Percentiles rank a stretch among this genome's conserved stretches.
phyloP scores from a whole-genome alignment of 2,329 filamentous ascomycete species.

The Boeremia exigua region DNA sequence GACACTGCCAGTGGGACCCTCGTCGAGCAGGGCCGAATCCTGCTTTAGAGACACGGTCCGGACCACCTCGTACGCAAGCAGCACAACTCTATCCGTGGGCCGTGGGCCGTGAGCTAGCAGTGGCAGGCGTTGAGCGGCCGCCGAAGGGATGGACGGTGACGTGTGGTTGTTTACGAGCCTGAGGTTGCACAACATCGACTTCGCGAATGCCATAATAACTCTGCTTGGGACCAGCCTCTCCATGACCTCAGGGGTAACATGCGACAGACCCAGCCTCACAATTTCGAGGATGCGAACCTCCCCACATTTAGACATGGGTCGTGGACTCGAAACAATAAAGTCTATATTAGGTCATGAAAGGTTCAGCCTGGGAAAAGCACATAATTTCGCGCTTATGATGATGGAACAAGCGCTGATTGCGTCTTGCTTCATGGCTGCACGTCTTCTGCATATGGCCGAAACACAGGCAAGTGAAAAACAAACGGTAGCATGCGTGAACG shows the following conservation, averaged over 20 bases:
- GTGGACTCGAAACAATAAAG: constrained; percentile 4
- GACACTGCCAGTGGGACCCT: constrained; percentile 8
- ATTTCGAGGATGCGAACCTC: constrained; percentile 12
- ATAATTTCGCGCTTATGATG: not conserved
- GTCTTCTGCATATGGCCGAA: too few relatives aligned
- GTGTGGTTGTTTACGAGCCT: constrained; percentile 2
- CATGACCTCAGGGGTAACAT: constrained; percentile 6
- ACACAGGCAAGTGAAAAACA: too few relatives aligned
- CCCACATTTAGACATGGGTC: constrained; percentile 18
- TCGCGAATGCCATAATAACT: constrained; percentile 6
- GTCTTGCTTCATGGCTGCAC: too few relatives aligned
- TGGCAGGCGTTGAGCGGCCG: constrained; percentile 8
- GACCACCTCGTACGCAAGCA: not conserved
- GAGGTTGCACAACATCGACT: constrained; percentile 6
- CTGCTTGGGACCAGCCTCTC: constrained; percentile 4
- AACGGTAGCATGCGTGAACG: too few relatives aligned
- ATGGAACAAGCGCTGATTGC: not conserved
- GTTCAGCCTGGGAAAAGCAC: not conserved
- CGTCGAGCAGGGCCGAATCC: constrained; percentile 11
- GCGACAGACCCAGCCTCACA: constrained; percentile 14
- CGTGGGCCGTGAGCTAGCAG: constrained; percentile 9
- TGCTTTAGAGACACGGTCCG: constrained; percentile 13
- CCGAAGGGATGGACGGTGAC: constrained; percentile 1
- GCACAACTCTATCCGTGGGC: not conserved
- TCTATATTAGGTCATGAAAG: not conserved